phyloP scores from a whole-genome alignment of 2,329 filamentous ascomycete genomes.

The Epichloe hybrida region DNA sequence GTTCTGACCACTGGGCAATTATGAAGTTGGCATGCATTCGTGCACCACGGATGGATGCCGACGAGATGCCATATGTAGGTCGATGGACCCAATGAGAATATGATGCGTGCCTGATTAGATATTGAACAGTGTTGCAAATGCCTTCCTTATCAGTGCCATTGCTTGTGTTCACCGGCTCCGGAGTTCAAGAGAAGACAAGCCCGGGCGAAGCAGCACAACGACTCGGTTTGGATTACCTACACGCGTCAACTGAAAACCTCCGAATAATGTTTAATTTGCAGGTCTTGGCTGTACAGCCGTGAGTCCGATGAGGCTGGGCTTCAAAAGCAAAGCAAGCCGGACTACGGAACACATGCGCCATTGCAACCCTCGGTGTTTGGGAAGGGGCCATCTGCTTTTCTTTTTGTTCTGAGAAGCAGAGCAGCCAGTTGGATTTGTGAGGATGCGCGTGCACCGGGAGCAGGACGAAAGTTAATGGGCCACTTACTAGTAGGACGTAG shows the following conservation, averaged over 20 bases:
- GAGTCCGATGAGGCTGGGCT: background rate
- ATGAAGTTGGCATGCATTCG: background rate
- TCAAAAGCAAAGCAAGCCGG: background rate
- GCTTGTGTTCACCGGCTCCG: background rate
- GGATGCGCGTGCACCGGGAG: background rate
- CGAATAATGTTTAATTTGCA: conserved; percentile 1
- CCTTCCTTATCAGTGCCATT: background rate
- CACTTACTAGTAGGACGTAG: background rate
- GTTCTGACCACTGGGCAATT: background rate
- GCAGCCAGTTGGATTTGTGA: background rate
- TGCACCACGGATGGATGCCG: background rate
- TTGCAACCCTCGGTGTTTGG: background rate
- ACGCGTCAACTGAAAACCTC: background rate
- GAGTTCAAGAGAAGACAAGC: background rate
- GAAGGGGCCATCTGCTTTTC: background rate
- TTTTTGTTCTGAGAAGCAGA: background rate
- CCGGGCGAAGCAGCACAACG: background rate
- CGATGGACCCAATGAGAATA: background rate
- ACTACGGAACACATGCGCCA: background rate
- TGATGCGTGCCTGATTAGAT: background rate
- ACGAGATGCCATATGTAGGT: background rate
- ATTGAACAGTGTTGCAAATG: background rate
- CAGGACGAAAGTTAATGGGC: background rate
- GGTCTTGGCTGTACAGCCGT: background rate
- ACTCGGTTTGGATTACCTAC: background rate